Evolutionary conservation across 208 protist species (phyloP).

Genomic region (Naegleria fowleri): DNA sequence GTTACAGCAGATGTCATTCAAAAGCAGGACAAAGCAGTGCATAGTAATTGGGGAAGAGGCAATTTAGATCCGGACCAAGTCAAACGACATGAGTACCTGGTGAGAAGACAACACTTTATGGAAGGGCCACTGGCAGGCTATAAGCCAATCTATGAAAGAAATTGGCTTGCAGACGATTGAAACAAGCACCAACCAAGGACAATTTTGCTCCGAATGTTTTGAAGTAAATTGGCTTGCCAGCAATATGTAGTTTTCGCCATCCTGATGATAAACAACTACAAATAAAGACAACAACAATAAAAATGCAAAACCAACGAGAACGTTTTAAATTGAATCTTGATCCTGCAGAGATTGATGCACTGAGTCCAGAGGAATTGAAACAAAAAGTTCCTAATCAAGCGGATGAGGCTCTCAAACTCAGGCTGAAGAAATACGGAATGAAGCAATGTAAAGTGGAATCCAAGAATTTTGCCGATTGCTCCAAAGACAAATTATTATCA

Average conservation of each 20-base stretch:
- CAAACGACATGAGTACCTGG: not conserved
- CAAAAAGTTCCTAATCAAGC: constrained; percentile 12
- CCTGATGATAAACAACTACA: no score
- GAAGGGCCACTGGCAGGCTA: not conserved
- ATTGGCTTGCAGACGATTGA: not conserved
- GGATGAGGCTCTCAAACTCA: not conserved
- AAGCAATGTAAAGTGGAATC: not conserved
- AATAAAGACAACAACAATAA: no score
- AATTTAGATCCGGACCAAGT: constrained; percentile 12
- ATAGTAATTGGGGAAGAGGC: not conserved
- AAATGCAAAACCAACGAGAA: not conserved
- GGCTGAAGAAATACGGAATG: not conserved
- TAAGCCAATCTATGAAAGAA: not conserved
- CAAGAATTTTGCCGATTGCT: constrained; percentile 15
- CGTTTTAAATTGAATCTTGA: not conserved
- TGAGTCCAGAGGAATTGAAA: not conserved
- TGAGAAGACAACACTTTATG: constrained; percentile 1
- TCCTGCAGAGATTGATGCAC: not conserved
- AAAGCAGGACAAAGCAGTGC: not conserved
- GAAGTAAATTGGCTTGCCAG: no score
- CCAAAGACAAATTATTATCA: constrained; percentile 15
- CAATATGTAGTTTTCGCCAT: no score
- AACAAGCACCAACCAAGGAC: no score
- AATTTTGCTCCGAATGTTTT: no score
- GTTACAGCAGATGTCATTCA: not conserved